Base-by-base conservation (phyloP, 2,329 filamentous ascomycete genomes). In the Parastagonospora nodorum region DNA sequence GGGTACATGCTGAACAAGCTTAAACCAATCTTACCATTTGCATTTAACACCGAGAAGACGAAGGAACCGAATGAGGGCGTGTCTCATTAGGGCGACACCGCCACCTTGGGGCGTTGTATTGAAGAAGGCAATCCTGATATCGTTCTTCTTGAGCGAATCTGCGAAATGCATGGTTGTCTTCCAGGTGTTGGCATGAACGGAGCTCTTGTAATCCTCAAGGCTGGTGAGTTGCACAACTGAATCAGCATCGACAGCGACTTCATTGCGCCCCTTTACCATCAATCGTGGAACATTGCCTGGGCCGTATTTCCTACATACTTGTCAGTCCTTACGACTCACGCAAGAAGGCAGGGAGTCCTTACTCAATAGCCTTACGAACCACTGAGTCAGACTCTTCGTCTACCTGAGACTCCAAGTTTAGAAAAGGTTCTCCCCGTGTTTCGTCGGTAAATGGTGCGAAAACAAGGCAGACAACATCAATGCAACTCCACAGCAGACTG, bases 301-400 rank as follows among this genome's bases (percentile, higher is more conserved):
- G 1, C 88, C 88, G 61, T 92, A 92, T 59, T 86, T 53, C 32
- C 54, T 56, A 16, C 15, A 29, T 15, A 3, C 38, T 44, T 45
- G 42, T 43, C 35, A 49, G 36, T 11, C 36, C 16, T 14, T 24
- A 9, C 12, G 9, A 41, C 12, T 14, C n/a, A 4, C 8, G 15
- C 11, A 3, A 30, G 41, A 5, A 33, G 2, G 12, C 28, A 12
- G 5, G 6, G 4, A 27, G 9, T 2, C 42, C 32, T 48, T 38
- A 42, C 45, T 37, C 24, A 10, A 48, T 27, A 24, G 88, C 90
- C 76, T 92, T 92, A 54, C 90, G 81, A 1, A 87, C 87, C 83
- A 92, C 88, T 0, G 87, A 89, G 67, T 93, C 90, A 1, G 90
- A 89, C 70, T 92, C 86, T 68, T 94, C 90, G 62, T 92, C 90